These are phyloP conservation scores for Naganishia vaughanmartiniae DNA, from an alignment of 768 basidiomycete genomes.

Conservation along the genomic window DNA sequence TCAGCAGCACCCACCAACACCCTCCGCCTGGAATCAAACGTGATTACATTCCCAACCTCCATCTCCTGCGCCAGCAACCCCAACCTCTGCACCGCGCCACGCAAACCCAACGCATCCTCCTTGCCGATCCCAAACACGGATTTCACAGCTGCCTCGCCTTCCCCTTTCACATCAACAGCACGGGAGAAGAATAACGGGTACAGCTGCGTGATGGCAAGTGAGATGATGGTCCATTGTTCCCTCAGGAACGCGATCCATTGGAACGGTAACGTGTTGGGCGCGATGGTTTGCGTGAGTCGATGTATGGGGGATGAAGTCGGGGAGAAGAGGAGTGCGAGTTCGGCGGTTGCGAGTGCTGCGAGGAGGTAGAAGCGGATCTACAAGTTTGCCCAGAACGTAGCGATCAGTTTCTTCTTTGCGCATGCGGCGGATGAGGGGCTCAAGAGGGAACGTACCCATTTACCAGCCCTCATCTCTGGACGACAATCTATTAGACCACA, in stretches of 20 bases:
- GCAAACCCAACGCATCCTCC: conserved; percentile 3
- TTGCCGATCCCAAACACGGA: neutral
- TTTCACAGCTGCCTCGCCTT: neutral
- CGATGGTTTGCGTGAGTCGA: neutral
- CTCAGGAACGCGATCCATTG: conserved; percentile 9
- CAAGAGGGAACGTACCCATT: conserved; percentile 5
- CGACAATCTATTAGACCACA: conserved; percentile 6
- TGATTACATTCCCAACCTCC: conserved; percentile 9
- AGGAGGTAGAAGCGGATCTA: conserved; percentile 20
- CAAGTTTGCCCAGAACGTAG: neutral
- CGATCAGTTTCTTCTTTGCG: neutral
- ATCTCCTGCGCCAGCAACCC: conserved; percentile 11
- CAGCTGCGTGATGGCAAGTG: conserved; percentile 14
- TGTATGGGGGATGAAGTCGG: neutral
- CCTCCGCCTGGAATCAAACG: conserved; percentile 5
- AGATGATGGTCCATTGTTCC: conserved; percentile 16
- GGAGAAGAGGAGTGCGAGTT: conserved; percentile 5
- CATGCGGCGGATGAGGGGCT: too few species aligned
- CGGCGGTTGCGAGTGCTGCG: neutral
- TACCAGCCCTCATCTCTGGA: conserved; percentile 15
- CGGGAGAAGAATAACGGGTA: neutral
- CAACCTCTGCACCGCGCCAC: neutral
- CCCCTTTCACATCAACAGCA: neutral
- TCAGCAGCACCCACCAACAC: neutral
- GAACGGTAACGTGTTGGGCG: neutral